Percentiles rank a stretch among this genome's conserved stretches.
phyloP scores from a whole-genome alignment of 257 asterid genomes.

The Gynochthodes officinalis region DNA sequence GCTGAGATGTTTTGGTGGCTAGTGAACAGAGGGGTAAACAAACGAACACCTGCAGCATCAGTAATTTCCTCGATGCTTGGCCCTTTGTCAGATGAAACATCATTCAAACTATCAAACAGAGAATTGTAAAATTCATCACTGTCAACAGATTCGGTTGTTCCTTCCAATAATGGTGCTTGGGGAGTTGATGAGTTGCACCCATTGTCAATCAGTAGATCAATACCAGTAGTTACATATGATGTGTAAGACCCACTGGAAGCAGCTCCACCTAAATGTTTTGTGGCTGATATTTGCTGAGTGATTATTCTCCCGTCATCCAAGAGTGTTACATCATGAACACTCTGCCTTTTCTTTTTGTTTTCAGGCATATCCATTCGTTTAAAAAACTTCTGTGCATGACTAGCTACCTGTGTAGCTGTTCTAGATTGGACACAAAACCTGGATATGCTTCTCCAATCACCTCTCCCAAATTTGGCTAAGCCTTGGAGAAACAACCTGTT shows the following conservation, averaged over 20 bases:
- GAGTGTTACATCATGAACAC: constrained; percentile 10
- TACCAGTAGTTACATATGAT: no score
- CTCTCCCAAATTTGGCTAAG: constrained; percentile 16
- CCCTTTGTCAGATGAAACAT: neutral
- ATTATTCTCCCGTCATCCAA: constrained; percentile 16
- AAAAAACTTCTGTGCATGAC: constrained; percentile 28
- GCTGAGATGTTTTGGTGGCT: neutral
- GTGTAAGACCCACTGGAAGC: no score
- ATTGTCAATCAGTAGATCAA: neutral
- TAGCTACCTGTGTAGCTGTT: constrained; percentile 27
- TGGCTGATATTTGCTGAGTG: neutral
- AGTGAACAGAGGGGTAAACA: neutral
- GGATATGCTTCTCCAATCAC: constrained; percentile 32
- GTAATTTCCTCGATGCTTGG: neutral
- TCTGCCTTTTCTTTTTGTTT: constrained; percentile 5
- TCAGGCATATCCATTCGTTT: neutral
- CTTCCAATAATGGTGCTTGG: neutral
- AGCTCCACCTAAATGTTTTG: constrained; percentile 2
- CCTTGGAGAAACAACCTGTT: constrained; percentile 27
- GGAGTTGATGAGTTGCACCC: neutral
- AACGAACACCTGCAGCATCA: neutral
- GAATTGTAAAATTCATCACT: neutral
- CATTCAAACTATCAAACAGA: neutral
- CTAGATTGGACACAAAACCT: constrained; percentile 20
- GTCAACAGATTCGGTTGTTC: neutral